phyloP scores from a whole-genome alignment of 805 yeast genomes.

The Yarrowia keelungensis region DNA sequence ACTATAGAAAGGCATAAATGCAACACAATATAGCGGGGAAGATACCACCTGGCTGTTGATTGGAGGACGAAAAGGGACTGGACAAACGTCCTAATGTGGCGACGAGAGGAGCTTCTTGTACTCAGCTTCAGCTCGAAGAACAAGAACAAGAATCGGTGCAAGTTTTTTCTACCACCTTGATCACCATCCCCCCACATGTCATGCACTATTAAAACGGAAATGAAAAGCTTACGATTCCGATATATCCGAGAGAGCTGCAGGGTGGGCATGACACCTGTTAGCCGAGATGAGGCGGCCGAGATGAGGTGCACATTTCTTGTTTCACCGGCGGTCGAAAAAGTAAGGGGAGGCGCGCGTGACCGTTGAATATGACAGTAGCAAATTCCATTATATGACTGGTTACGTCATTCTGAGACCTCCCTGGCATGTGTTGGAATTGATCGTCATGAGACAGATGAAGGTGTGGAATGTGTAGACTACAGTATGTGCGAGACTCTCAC shows the following conservation, averaged over 20 bases:
- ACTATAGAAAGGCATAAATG: not conserved
- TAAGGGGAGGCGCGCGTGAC: not conserved
- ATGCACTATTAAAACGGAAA: slow-evolving; percentile 6
- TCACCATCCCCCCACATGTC: not conserved
- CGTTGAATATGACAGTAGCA: not conserved
- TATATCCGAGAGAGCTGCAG: slow-evolving; percentile 5
- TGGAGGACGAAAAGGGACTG: no score
- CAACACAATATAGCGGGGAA: not conserved
- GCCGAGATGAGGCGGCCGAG: slow-evolving; percentile 11
- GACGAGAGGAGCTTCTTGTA: not conserved
- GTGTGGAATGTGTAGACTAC: not conserved
- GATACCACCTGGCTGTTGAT: no score
- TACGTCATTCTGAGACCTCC: slow-evolving; percentile 9
- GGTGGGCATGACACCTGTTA: slow-evolving; percentile 12
- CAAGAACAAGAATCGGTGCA: no score
- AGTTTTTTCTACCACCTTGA: no score
- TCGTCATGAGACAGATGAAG: slow-evolving; percentile 6
- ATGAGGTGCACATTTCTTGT: not conserved
- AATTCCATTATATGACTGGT: not conserved
- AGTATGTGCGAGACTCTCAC: no score
- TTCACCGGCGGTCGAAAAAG: not conserved
- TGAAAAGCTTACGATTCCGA: slow-evolving; percentile 1
- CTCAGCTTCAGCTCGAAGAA: no score
- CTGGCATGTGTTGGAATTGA: not conserved
- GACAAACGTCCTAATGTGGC: no score